These are phyloP conservation scores for Hypoxylon fragiforme DNA, from an alignment of 495 filamentous ascomycete species.

Conservation along the genomic window DNA sequence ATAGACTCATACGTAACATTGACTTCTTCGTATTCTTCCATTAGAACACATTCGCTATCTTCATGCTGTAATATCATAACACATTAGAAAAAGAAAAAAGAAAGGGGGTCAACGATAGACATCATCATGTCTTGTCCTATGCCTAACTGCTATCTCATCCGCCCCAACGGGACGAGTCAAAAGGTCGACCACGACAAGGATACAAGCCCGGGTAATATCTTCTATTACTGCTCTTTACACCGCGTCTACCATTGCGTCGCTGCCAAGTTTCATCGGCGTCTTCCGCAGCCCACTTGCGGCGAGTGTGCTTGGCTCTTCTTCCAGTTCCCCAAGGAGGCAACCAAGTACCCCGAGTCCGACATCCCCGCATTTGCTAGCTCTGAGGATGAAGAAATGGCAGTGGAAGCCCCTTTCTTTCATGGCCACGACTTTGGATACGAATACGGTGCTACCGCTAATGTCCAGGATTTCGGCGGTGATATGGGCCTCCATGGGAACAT, in stretches of 20 bases:
- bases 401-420: background rate
- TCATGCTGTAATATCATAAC: background rate
- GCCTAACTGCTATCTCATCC: constrained; percentile 19
- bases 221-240: constrained; percentile 32
- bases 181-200: constrained; percentile 30
- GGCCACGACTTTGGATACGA: background rate
- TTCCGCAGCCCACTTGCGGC: constrained; percentile 24
- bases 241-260: constrained; percentile 24
- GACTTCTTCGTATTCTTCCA: background rate
- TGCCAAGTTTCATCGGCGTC: constrained; percentile 14
- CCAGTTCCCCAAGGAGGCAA: constrained; percentile 20
- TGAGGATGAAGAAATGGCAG: background rate
- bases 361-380: constrained; percentile 8
- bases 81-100: background rate
- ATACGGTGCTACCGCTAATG: background rate
- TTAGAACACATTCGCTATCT: constrained; percentile 16
- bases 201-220: constrained; percentile 15
- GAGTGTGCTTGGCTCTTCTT: constrained; percentile 33
- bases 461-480: background rate
- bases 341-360: constrained; percentile 18
- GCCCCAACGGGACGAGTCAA: constrained; percentile 9
- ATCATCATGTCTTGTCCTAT: constrained; percentile 19
- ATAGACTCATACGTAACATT: constrained; percentile 1
- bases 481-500: background rate
- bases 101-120: background rate